phyloP scores from a whole-genome alignment of 805 yeast species.

The Barnettozyma botsteinii region DNA sequence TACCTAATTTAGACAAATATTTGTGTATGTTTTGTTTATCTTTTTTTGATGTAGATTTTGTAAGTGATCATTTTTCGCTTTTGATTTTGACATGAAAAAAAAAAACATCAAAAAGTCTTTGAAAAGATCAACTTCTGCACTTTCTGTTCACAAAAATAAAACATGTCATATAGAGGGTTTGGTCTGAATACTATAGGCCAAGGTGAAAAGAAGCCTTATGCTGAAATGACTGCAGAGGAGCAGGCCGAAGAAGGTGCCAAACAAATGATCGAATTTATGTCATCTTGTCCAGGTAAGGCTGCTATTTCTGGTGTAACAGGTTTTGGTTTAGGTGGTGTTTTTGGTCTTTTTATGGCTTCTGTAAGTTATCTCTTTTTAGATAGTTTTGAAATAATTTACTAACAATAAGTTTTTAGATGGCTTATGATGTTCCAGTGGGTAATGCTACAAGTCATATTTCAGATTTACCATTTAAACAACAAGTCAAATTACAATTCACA shows the following conservation, averaged over 20 bases:
- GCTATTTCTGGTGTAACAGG: slow-evolving; percentile 91
- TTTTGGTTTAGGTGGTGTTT: slow-evolving; percentile 84
- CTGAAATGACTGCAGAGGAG: slow-evolving; percentile 83
- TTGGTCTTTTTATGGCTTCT: slow-evolving; percentile 89
- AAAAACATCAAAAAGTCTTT: neutral
- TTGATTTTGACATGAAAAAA: neutral
- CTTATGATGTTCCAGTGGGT: slow-evolving; percentile 77
- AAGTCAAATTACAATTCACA: slow-evolving; percentile 80
- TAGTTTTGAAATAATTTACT: neutral
- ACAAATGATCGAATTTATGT: slow-evolving; percentile 77
- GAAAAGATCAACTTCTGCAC: too few relatives aligned
- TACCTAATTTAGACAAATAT: neutral
- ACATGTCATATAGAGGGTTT: slow-evolving; percentile 37
- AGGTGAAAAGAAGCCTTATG: slow-evolving; percentile 43
- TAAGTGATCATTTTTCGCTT: too few relatives aligned
- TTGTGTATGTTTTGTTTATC: neutral
- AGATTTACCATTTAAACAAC: slow-evolving; percentile 87
- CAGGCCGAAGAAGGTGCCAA: slow-evolving; percentile 89
- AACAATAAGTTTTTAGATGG: slow-evolving; percentile 37
- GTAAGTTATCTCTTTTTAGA: too few relatives aligned
- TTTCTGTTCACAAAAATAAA: neutral
- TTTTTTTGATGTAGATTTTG: neutral
- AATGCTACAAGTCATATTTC: slow-evolving; percentile 53
- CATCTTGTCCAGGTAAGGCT: slow-evolving; percentile 93
- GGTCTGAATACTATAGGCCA: slow-evolving; percentile 36